Percentiles rank a stretch among this genome's conserved stretches.
Conservation (phyloP, 768 basidiomycete species). For the Lactarius vividus region DNA sequence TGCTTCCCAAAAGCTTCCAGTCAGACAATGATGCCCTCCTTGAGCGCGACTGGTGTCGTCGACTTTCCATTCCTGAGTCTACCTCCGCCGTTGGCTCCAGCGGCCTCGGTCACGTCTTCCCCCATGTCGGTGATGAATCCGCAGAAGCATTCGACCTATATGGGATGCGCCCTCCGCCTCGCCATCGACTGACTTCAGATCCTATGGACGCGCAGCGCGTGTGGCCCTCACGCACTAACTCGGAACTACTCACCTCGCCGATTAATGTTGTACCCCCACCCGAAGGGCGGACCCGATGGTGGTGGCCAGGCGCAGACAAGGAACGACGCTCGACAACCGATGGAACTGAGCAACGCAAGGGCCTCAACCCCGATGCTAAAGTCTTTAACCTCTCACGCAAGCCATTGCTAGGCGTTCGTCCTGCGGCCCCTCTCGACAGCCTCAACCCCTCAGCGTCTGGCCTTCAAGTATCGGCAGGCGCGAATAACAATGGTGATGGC, state of each 20-base stretch:
- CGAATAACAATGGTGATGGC: not conserved
- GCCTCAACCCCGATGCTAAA: conserved; percentile 84
- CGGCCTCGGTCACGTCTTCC: conserved; percentile 22
- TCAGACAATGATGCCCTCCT: conserved; percentile 52
- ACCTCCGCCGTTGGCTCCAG: conserved; percentile 26
- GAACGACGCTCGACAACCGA: conserved; percentile 29
- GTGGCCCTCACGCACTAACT: conserved; percentile 25
- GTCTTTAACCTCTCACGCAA: conserved; percentile 59
- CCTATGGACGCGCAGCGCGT: conserved; percentile 30
- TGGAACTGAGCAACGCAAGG: conserved; percentile 49
- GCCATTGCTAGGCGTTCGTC: conserved; percentile 26
- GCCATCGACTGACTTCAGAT: conserved; percentile 32
- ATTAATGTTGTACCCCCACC: conserved; percentile 24
- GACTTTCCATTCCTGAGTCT: conserved; percentile 7
- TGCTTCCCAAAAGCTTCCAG: conserved; percentile 46
- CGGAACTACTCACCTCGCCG: conserved; percentile 29
- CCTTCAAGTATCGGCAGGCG: not conserved
- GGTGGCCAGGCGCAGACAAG: conserved; percentile 18
- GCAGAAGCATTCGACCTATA: conserved; percentile 47
- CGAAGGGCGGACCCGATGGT: conserved; percentile 12
- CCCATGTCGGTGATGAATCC: conserved; percentile 31
- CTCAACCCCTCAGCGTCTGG: conserved; percentile 24
- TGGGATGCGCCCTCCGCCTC: conserved; percentile 40
- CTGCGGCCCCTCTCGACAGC: conserved; percentile 28
- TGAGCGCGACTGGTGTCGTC: conserved; percentile 50